Percentiles rank a stretch among this genome's conserved stretches.
These are phyloP conservation scores for Yamadazyma nakazawae DNA, from an alignment of 805 yeast species.

Conservation along the genomic window DNA sequence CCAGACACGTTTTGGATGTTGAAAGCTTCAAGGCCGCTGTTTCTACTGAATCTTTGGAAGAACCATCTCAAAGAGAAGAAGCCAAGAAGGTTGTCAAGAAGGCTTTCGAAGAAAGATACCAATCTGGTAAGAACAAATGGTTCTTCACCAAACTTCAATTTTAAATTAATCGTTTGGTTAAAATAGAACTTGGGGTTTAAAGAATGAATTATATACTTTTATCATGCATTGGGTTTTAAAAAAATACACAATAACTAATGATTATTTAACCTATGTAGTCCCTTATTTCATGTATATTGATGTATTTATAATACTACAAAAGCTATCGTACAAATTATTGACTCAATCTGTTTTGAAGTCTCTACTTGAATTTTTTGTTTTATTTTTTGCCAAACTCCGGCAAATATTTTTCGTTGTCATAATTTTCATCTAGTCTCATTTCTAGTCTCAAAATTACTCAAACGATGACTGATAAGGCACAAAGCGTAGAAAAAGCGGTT, in stretches of 20 bases:
- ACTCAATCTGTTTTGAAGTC: background rate
- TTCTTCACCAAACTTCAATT: slow-evolving; percentile 97
- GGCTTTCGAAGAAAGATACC: slow-evolving; percentile 99
- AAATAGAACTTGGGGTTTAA: slow-evolving; percentile 7
- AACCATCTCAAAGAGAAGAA: slow-evolving; percentile 98
- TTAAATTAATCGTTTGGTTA: slow-evolving; percentile 38
- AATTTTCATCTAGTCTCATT: background rate
- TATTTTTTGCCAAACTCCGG: background rate
- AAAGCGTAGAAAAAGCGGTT: slow-evolving; percentile 10
- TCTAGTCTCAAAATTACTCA: background rate
- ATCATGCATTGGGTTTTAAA: slow-evolving; percentile 24
- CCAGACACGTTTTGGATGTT: slow-evolving; percentile 97
- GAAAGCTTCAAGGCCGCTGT: slow-evolving; percentile 91
- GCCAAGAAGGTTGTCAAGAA: slow-evolving; percentile 98
- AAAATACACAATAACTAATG: slow-evolving; percentile 19
- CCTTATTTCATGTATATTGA: slow-evolving; percentile 16
- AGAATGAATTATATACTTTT: slow-evolving; percentile 8
- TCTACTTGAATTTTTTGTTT: no score
- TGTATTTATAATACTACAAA: slow-evolving; percentile 15
- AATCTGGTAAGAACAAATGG: slow-evolving; percentile 99
- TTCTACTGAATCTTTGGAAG: slow-evolving; percentile 89
- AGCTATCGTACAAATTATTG: background rate
- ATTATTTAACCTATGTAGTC: slow-evolving; percentile 13
- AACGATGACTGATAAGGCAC: slow-evolving; percentile 1
- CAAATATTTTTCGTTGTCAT: no score